These are phyloP conservation scores for Tuctoria greenei DNA, from an alignment of 176 grass and related monocot genomes.

Conservation along the genomic window DNA sequence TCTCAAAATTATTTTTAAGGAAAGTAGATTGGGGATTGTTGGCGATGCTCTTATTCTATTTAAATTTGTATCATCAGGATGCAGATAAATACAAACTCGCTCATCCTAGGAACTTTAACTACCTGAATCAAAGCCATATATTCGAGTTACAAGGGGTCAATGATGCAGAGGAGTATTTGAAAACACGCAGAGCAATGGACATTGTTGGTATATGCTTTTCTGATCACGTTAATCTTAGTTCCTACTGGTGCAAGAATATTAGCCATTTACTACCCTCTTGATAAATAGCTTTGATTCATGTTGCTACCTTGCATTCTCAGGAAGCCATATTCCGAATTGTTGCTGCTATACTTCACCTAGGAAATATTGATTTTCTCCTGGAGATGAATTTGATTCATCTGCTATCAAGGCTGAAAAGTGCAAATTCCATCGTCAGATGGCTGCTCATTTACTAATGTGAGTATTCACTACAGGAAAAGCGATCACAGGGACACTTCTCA, in stretches of 20 bases:
- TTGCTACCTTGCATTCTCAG: slow-evolving; percentile 36
- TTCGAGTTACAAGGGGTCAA: slow-evolving; percentile 75
- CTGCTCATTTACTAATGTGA: slow-evolving; percentile 85
- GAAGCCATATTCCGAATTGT: slow-evolving; percentile 81
- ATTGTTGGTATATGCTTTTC: slow-evolving; percentile 80
- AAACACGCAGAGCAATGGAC: slow-evolving; percentile 84
- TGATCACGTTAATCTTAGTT: slow-evolving; percentile 60
- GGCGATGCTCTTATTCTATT: neutral
- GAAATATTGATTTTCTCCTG: slow-evolving; percentile 86
- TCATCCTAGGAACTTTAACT: slow-evolving; percentile 70
- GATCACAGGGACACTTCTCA: no score
- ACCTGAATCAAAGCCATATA: slow-evolving; percentile 75
- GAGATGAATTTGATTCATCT: slow-evolving; percentile 78
- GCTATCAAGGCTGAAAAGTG: slow-evolving; percentile 62
- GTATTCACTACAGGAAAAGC: no score
- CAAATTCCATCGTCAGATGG: slow-evolving; percentile 76
- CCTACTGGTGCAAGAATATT: neutral
- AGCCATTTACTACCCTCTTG: neutral
- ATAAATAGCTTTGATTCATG: neutral
- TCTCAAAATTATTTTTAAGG: no score
- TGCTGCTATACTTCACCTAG: slow-evolving; percentile 84
- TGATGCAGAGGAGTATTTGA: slow-evolving; percentile 61
- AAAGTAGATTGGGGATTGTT: no score
- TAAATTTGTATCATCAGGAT: slow-evolving; percentile 54
- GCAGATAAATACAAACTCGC: slow-evolving; percentile 81